A percentile compares a stretch with the other conserved stretches of the same genome.
Conservation (phyloP, 2,329 filamentous ascomycete species). For the Colletotrichum paranaense region DNA sequence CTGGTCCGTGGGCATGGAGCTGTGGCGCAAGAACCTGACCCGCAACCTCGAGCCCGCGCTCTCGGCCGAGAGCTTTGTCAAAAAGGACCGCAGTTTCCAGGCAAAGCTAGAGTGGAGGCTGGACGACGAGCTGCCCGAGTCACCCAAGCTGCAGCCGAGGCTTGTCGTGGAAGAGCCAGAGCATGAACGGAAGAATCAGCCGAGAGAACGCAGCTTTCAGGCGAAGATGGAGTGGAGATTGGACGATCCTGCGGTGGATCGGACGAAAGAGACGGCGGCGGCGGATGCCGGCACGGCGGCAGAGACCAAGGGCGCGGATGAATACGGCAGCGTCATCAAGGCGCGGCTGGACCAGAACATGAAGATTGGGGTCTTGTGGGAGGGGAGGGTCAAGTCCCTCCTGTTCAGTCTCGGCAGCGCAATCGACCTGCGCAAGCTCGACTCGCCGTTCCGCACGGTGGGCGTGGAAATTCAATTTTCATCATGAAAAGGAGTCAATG, state of each 20-base stretch:
- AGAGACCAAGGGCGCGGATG: slow-evolving; percentile 60
- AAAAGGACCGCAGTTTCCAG: slow-evolving; percentile 56
- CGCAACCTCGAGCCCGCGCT: slow-evolving; percentile 27
- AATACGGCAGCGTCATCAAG: slow-evolving; percentile 89
- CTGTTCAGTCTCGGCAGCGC: slow-evolving; percentile 91
- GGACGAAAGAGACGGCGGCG: slow-evolving; percentile 13
- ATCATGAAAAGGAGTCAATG: slow-evolving; percentile 61
- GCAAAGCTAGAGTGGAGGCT: slow-evolving; percentile 63
- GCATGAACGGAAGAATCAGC: slow-evolving; percentile 13
- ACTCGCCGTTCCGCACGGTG: slow-evolving; percentile 81
- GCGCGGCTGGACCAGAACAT: slow-evolving; percentile 89
- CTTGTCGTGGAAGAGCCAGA: background rate
- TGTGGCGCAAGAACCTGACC: slow-evolving; percentile 78
- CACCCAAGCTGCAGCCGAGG: background rate
- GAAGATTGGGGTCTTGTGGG: slow-evolving; percentile 89
- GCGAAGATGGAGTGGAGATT: slow-evolving; percentile 64
- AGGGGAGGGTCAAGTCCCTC: slow-evolving; percentile 90
- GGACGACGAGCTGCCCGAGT: slow-evolving; percentile 46
- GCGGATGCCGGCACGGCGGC: slow-evolving; percentile 32
- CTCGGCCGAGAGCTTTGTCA: slow-evolving; percentile 36
- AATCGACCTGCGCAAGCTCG: slow-evolving; percentile 80
- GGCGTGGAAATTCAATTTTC: slow-evolving; percentile 87
- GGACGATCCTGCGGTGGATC: slow-evolving; percentile 49
- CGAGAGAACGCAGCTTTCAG: slow-evolving; percentile 59
- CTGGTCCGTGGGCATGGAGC: slow-evolving; percentile 89